Percentiles rank a stretch among this genome's conserved stretches.
phyloP scores from a whole-genome alignment of 192 early-diverging fungal species.

The Powellomyces hirtus region DNA sequence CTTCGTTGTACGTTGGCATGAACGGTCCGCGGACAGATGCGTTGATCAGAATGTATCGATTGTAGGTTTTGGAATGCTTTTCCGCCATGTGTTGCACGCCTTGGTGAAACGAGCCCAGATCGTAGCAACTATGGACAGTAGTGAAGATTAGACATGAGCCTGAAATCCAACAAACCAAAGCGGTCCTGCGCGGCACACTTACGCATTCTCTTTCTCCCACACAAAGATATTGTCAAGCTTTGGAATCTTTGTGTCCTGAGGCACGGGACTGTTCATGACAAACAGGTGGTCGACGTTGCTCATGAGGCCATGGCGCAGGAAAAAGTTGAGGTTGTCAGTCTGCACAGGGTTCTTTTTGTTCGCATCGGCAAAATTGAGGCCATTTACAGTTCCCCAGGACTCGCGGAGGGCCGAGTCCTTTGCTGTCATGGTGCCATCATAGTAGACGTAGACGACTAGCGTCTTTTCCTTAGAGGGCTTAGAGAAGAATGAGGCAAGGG shows the following conservation, averaged over 20 bases:
- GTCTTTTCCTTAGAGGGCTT: no score
- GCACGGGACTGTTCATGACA: neutral
- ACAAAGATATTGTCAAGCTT: neutral
- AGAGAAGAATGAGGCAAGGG: no score
- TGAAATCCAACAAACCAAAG: neutral
- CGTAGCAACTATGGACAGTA: slow-evolving; percentile 13
- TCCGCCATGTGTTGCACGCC: neutral
- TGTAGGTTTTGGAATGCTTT: neutral
- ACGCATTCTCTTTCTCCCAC: neutral
- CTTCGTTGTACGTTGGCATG: neutral
- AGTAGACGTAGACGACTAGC: slow-evolving; percentile 14
- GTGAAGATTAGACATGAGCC: neutral
- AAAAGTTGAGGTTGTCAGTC: neutral
- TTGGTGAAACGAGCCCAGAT: neutral
- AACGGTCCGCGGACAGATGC: slow-evolving; percentile 15
- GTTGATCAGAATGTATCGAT: neutral
- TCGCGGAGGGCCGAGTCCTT: slow-evolving; percentile 1
- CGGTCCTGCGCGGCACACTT: neutral
- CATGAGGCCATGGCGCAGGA: neutral
- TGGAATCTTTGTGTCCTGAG: neutral
- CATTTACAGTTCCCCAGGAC: neutral
- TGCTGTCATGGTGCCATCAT: slow-evolving; percentile 1
- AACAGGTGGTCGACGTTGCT: neutral
- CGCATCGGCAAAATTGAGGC: neutral
- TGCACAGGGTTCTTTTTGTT: neutral